Evolutionary conservation across 2,329 filamentous ascomycete species (phyloP).

Genomic region (Penicillium sp.): DNA sequence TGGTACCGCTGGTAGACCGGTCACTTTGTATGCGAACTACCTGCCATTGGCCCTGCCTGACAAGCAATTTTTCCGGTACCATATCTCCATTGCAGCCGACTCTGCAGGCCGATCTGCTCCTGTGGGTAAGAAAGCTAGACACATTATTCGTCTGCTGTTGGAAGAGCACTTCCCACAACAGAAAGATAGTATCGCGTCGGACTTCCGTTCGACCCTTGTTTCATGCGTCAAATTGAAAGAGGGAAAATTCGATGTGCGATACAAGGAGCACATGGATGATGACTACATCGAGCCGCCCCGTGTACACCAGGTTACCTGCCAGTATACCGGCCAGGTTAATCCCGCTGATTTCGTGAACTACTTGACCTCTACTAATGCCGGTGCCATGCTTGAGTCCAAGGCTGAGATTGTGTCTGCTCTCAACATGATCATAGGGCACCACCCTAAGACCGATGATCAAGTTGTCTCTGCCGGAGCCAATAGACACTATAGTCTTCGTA

Average conservation of each 20-base stretch:
- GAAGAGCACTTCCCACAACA: slow-evolving; percentile 36
- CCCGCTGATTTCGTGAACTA: slow-evolving; percentile 48
- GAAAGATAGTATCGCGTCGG: slow-evolving; percentile 37
- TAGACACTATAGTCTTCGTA: slow-evolving; percentile 50
- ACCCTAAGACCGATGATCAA: slow-evolving; percentile 42
- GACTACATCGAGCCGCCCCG: slow-evolving; percentile 32
- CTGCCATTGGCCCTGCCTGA: slow-evolving; percentile 38
- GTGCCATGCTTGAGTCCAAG: slow-evolving; percentile 44
- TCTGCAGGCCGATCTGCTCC: slow-evolving; percentile 24
- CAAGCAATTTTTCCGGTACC: slow-evolving; percentile 45
- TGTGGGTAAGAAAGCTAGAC: slow-evolving; percentile 47
- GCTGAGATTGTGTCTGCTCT: slow-evolving; percentile 56
- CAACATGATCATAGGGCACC: slow-evolving; percentile 57
- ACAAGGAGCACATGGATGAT: slow-evolving; percentile 39
- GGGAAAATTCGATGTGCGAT: slow-evolving; percentile 31
- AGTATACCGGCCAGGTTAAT: slow-evolving; percentile 35
- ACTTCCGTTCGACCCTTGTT: slow-evolving; percentile 42
- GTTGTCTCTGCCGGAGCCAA: slow-evolving; percentile 54
- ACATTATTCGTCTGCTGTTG: slow-evolving; percentile 50
- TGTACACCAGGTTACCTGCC: slow-evolving; percentile 38
- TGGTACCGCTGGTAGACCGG: slow-evolving; percentile 33
- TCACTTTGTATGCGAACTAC: slow-evolving; percentile 43
- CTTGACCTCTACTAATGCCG: slow-evolving; percentile 37
- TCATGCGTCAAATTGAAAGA: slow-evolving; percentile 28
- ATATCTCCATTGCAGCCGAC: slow-evolving; percentile 34